Conservation (phyloP, 2,329 filamentous ascomycete species). For the Neobulgaria alba region DNA sequence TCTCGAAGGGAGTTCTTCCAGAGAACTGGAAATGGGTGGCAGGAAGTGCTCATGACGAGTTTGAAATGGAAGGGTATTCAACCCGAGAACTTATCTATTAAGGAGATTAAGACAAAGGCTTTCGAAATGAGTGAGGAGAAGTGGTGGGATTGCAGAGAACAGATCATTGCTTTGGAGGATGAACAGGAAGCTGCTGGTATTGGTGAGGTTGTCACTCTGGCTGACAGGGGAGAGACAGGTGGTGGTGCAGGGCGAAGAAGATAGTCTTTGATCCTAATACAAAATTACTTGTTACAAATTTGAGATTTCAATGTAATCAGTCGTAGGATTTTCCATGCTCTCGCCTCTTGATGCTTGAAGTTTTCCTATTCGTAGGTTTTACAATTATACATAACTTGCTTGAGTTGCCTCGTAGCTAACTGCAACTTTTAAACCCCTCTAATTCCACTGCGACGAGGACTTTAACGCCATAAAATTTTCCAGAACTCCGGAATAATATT, state of each 20-base stretch:
- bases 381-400: no score
- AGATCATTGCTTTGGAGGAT: constrained; percentile 84
- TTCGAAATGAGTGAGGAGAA: constrained; percentile 91
- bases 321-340: no score
- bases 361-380: no score
- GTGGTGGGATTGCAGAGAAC: constrained; percentile 98
- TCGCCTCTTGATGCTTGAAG: no score
- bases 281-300: no score
- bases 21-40: constrained; percentile 83
- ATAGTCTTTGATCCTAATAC: no score
- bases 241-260: constrained; percentile 23
- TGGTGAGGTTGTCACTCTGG: constrained; percentile 83
- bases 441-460: no score
- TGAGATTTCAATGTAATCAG: no score
- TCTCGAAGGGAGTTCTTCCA: constrained; percentile 85
- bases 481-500: no score
- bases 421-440: no score
- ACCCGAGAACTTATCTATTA: constrained; percentile 63
- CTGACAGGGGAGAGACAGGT: constrained; percentile 54
- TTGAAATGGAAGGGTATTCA: constrained; percentile 60
- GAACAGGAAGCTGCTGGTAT: constrained; percentile 85
- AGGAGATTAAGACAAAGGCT: constrained; percentile 86
- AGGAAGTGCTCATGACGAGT: constrained; percentile 71
- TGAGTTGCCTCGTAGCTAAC: no score
- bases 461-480: no score